These are phyloP conservation scores for Lotus japonicus DNA, from an alignment of 306 rosid species.

Conservation along the genomic window DNA sequence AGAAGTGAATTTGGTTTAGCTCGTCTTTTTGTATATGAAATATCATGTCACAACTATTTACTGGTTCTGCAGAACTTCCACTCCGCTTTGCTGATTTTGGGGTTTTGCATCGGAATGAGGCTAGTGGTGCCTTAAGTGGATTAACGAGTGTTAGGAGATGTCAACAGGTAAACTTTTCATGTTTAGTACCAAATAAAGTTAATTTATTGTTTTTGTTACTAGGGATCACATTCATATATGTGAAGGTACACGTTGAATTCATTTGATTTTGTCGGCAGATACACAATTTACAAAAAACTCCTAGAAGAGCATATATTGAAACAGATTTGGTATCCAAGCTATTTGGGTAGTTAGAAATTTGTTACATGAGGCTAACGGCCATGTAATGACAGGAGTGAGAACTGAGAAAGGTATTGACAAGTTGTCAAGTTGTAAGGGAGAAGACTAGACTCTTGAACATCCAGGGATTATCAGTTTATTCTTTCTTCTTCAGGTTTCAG, in stretches of 20 bases:
- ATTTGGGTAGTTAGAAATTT: too few species aligned
- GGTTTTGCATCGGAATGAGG: conserved; percentile 96
- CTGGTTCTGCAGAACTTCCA: conserved; percentile 71
- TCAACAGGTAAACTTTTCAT: conserved; percentile 76
- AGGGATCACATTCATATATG: neutral
- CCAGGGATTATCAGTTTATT: too few species aligned
- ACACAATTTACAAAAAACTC: neutral
- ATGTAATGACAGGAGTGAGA: too few species aligned
- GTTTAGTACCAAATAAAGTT: neutral
- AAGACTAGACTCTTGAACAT: too few species aligned
- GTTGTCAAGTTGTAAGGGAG: too few species aligned
- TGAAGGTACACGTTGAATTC: neutral
- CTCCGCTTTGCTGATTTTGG: conserved; percentile 97
- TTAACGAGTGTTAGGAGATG: conserved; percentile 92
- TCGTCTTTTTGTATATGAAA: neutral
- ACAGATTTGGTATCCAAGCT: too few species aligned
- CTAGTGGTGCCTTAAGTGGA: conserved; percentile 97
- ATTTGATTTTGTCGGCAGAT: neutral
- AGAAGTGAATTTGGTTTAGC: neutral
- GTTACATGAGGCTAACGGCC: too few species aligned
- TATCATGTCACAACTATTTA: neutral
- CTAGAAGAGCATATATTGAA: too few species aligned
- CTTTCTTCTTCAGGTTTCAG: too few species aligned
- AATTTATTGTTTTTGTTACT: neutral
- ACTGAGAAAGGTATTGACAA: too few species aligned